A percentile compares a stretch with the other conserved stretches of the same genome.
Conservation (phyloP, 805 yeast genomes). For the Hanseniaspora valbyensis region DNA sequence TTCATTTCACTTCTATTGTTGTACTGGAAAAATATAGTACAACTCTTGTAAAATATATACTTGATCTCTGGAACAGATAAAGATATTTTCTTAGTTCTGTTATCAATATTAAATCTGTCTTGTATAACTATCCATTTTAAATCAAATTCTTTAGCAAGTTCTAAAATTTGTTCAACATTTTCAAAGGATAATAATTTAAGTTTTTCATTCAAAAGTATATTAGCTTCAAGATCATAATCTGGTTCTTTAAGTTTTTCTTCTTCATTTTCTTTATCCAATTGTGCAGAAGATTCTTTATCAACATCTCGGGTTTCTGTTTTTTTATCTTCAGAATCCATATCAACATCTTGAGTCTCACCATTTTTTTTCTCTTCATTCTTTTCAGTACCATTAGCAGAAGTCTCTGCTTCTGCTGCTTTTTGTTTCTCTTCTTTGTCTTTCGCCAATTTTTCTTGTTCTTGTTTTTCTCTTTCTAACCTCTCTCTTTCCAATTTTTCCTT, state of each 20-base stretch:
- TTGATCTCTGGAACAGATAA: constrained; percentile 64
- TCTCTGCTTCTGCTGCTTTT: too few relatives aligned
- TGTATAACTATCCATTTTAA: constrained; percentile 54
- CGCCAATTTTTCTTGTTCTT: constrained; percentile 19
- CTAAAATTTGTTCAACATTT: constrained; percentile 73
- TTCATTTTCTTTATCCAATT: constrained; percentile 20
- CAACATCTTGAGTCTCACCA: too few relatives aligned
- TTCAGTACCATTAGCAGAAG: too few relatives aligned
- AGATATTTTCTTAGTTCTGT: constrained; percentile 25
- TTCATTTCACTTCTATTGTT: constrained; percentile 44
- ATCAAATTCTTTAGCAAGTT: constrained; percentile 44
- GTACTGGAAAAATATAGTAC: constrained; percentile 41
- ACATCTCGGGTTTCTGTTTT: too few relatives aligned
- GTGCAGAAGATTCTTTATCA: constrained; percentile 5
- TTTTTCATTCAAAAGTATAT: constrained; percentile 6
- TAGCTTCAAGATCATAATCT: constrained; percentile 17
- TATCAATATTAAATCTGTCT: constrained; percentile 41
- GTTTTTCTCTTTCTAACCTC: constrained; percentile 4
- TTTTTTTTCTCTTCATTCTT: too few relatives aligned
- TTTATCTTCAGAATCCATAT: too few relatives aligned
- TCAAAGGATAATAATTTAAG: constrained; percentile 49
- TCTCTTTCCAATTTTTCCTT: too few relatives aligned
- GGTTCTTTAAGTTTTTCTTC: constrained; percentile 18
- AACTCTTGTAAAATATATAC: constrained; percentile 64
- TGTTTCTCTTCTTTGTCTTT: background rate